phyloP scores from a whole-genome alignment of 73 alveolate genomes.

The Blepharisma stoltei region DNA sequence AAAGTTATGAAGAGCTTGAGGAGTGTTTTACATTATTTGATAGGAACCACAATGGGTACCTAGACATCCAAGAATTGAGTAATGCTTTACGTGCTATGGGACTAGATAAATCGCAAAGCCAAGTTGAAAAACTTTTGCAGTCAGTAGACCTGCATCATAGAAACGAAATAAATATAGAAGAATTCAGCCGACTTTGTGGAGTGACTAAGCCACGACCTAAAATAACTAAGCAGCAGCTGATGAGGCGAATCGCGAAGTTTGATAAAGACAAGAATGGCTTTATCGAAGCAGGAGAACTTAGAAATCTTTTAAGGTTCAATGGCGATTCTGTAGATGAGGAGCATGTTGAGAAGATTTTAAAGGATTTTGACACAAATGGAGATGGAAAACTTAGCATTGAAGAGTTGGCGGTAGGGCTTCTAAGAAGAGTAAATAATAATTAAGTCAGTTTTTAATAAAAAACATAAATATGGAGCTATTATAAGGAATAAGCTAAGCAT shows the following conservation, averaged over 20 bases:
- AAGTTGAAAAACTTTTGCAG: background rate
- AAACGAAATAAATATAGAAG: background rate
- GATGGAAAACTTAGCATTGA: slow-evolving; percentile 30
- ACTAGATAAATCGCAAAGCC: background rate
- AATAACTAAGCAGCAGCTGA: background rate
- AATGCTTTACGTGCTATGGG: background rate
- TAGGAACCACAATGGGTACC: too few species aligned
- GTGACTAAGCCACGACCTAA: background rate
- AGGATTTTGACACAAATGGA: background rate
- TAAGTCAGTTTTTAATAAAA: too few species aligned
- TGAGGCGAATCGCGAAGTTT: background rate
- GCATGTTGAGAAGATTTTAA: background rate
- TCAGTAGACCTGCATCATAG: background rate
- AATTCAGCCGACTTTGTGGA: background rate
- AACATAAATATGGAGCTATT: too few species aligned
- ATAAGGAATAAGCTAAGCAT: too few species aligned
- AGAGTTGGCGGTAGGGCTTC: slow-evolving; percentile 52
- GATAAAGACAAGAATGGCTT: slow-evolving; percentile 1
- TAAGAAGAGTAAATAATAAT: background rate
- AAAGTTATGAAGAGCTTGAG: too few species aligned
- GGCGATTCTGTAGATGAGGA: background rate
- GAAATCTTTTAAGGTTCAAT: background rate
- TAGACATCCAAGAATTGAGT: background rate
- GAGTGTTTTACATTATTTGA: too few species aligned
- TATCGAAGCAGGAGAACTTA: background rate